Evolutionary conservation across 805 yeast species (phyloP), one percentile per base, ranked within the genome.

Genomic region (Saccharomycopsis selenospora): DNA sequence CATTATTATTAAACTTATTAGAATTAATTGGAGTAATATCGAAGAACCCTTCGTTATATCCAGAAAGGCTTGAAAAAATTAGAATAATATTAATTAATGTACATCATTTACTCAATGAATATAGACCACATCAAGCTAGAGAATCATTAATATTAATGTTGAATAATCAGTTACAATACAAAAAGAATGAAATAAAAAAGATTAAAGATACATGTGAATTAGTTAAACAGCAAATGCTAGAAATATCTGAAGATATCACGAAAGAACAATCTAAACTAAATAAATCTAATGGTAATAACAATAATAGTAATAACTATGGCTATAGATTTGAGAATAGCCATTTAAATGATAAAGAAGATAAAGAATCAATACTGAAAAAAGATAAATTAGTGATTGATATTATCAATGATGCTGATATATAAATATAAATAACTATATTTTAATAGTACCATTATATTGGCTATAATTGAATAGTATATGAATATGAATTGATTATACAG

Each of bases 101-200:
- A 55, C 97, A 93, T 62, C 98, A 93, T 63, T 68, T 93, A 30
- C 67, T 93, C 50, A 93, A 93, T 62, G 89, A 90, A 46, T 93
- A 93, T 65, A 72, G 99, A 52, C 93, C 97, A 2, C 98, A 93
- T 64, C 99, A 93, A 61, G 84, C 95, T 2, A 72, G 97, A 46
- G 99, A 93, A 59, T 82, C 90, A 44, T 70, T 93, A 55, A 86
- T 89, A 40, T 71, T 87, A 71, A 69, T 84, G 47, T 66, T 87
- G 61, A 79, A 76, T 57, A 82, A 78, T 46, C 89, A 85, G 59
- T 76, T 91, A 28, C 85, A 77, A 44, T 70, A 73, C 40, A 84
- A 83, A 57, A 70, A 71, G 45, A 59, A 64, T 3, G 83, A 82
- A 52, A 81, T 83, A 6, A 49, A 48, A 56, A 45, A 53, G 47